phyloP scores from a whole-genome alignment of 331 rosid genomes.

The Pyracantha coccinea region DNA sequence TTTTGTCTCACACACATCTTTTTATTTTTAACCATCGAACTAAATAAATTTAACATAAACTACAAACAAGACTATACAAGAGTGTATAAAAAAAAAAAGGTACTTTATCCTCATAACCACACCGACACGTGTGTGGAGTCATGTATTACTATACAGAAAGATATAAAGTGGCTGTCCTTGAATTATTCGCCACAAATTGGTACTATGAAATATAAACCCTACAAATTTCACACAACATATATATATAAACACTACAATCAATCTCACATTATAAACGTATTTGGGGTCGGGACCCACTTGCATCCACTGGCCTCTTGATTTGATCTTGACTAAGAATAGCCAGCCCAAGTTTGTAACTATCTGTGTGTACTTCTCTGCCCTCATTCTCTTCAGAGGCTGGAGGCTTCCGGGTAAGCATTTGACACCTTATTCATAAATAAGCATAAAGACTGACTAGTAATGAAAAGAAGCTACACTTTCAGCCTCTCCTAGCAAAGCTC shows the following conservation, averaged over 20 bases:
- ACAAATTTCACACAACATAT: neutral
- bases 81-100: too few relatives aligned
- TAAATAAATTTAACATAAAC: too few relatives aligned
- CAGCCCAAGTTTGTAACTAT: conserved; percentile 48
- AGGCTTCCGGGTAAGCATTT: conserved; percentile 23
- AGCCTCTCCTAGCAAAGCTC: conserved; percentile 29
- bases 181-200: conserved; percentile 9
- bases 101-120: neutral
- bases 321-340: conserved; percentile 28
- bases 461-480: conserved; percentile 16
- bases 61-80: neutral
- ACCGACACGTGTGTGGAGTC: neutral
- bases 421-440: conserved; percentile 31
- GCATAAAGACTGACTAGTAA: conserved; percentile 12
- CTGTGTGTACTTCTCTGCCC: conserved; percentile 21
- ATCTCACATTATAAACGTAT: conserved; percentile 23
- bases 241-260: neutral
- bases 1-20: too few relatives aligned
- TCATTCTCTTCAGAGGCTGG: conserved; percentile 19
- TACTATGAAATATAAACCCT: conserved; percentile 5
- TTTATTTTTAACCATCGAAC: too few relatives aligned
- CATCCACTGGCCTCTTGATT: conserved; percentile 35
- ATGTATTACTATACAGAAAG: neutral
- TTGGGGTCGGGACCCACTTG: conserved; percentile 29
- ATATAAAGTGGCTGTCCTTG: neutral